Evolutionary conservation across 768 basidiomycete genomes (phyloP), one percentile per base, ranked within the genome.

Genomic region (Russula sp.): DNA sequence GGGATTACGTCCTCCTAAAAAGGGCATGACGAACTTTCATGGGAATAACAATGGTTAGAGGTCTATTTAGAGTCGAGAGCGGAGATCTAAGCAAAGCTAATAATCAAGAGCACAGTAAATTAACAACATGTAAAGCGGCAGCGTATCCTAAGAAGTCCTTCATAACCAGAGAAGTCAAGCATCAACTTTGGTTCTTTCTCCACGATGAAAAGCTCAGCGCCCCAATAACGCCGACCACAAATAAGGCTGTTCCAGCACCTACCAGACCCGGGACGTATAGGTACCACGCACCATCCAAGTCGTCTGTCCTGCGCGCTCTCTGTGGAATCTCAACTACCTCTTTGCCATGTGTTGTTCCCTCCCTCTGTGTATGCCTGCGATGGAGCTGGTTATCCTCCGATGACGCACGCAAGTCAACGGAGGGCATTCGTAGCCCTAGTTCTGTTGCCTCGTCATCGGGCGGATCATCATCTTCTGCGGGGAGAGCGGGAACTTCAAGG

Each of bases 161-260:
- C 45, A 44, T 59, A 55, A 39, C 7, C 16, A n/a, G 44, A 53
- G n/a, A 60, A 64, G 56, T 55, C 45, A 44, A 16, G 47, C 42
- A 45, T 63, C 57, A 74, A 31, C 64, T 69, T 64, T 75, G 75
- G 31, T 69, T 73, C 66, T 71, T 75, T 60, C 73, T 68, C 75
- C 75, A 76, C 11, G 75, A 73, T 42, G 88, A 88, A 71, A 92
- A 83, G 65, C 89, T 88, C 66, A 92, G 73, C 6, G 87, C 87
- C 3, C 89, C 88, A 22, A 91, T 85, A 40, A 89, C 85, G 0
- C 88, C 87, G 22, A 89, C 85, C 22, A 91, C 87, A 48, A 91
- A 78, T 59, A 92, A 70, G 49, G 90, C 90, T 22, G 89, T 91
- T n/a, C 89, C 90, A 31, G 89, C 90, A 9, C 90, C 90, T 7